Conservation (phyloP, 2,329 filamentous ascomycete genomes). For the Aspergillus fumigatiaffinis region DNA sequence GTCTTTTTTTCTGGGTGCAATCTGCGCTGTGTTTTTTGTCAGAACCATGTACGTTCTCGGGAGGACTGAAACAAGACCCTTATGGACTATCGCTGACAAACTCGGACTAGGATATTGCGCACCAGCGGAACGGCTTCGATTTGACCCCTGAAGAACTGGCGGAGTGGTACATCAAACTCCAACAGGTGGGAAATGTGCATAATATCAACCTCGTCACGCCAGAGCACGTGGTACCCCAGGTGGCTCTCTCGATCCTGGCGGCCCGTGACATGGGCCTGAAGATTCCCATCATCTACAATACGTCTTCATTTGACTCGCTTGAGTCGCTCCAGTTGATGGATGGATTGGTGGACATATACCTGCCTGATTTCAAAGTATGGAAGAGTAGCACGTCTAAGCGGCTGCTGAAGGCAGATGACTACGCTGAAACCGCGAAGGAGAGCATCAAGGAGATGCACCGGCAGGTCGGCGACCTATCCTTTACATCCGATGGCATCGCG, state of each 20-base stretch:
- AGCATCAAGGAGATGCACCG: conserved; percentile 75
- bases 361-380: conserved; percentile 90
- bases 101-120: conserved; percentile 61
- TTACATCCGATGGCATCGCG: conserved; percentile 75
- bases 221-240: conserved; percentile 81
- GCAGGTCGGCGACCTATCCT: conserved; percentile 79
- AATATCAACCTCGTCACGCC: conserved; percentile 87
- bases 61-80: background rate
- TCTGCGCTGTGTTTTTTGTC: conserved; percentile 68
- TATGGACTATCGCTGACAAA: background rate
- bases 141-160: conserved; percentile 73
- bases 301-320: conserved; percentile 73
- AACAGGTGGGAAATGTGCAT: conserved; percentile 74
- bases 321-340: conserved; percentile 69
- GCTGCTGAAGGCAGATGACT: conserved; percentile 74
- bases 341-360: conserved; percentile 77
- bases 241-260: conserved; percentile 70
- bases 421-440: conserved; percentile 67
- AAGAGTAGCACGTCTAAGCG: conserved; percentile 61
- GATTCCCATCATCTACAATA: conserved; percentile 80
- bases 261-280: conserved; percentile 66
- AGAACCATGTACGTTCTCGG: conserved; percentile 56
- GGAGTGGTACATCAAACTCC: conserved; percentile 79
- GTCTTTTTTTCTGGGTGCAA: conserved; percentile 81
- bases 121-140: conserved; percentile 76